These are phyloP conservation scores for Ceratocystiopsis sp. DNA, from an alignment of 2,329 filamentous ascomycete genomes.

Conservation along the genomic window DNA sequence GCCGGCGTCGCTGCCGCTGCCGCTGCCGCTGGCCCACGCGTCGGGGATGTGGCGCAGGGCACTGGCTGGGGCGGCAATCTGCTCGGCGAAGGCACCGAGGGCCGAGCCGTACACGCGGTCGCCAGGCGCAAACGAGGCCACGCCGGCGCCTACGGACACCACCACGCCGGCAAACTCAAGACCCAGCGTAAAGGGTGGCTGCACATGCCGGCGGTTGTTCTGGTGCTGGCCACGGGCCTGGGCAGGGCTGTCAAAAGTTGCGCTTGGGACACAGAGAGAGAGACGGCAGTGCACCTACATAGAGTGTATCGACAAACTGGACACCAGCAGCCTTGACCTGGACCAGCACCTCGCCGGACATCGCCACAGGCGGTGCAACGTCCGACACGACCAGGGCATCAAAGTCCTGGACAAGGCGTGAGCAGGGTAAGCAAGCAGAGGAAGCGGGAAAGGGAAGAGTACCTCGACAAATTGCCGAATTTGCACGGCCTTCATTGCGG, in stretches of 20 bases:
- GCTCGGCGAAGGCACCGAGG: slow-evolving; percentile 34
- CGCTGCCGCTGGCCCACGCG: slow-evolving; percentile 15
- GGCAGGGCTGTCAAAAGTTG: no score
- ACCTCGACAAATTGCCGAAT: slow-evolving; percentile 2
- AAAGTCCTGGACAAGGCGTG: slow-evolving; percentile 5
- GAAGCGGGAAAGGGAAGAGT: no score
- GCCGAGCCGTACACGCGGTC: slow-evolving; percentile 35
- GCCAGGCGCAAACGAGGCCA: slow-evolving; percentile 22
- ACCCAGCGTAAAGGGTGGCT: slow-evolving; percentile 40
- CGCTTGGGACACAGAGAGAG: background rate
- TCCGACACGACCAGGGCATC: slow-evolving; percentile 16
- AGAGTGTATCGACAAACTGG: slow-evolving; percentile 44
- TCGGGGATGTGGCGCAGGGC: slow-evolving; percentile 26
- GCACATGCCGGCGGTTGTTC: slow-evolving; percentile 38
- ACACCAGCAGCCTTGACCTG: slow-evolving; percentile 35
- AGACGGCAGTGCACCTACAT: slow-evolving; percentile 16
- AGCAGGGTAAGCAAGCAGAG: background rate
- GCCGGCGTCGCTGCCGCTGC: no score
- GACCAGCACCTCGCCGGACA: slow-evolving; percentile 23
- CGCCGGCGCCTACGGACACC: slow-evolving; percentile 12
- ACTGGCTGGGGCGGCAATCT: slow-evolving; percentile 24
- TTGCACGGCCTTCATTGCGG: slow-evolving; percentile 4
- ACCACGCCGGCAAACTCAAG: slow-evolving; percentile 44
- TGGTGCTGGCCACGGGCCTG: slow-evolving; percentile 39
- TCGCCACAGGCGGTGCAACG: slow-evolving; percentile 17